phyloP scores from a whole-genome alignment of 306 rosid species.

The Rosa multiflora region DNA sequence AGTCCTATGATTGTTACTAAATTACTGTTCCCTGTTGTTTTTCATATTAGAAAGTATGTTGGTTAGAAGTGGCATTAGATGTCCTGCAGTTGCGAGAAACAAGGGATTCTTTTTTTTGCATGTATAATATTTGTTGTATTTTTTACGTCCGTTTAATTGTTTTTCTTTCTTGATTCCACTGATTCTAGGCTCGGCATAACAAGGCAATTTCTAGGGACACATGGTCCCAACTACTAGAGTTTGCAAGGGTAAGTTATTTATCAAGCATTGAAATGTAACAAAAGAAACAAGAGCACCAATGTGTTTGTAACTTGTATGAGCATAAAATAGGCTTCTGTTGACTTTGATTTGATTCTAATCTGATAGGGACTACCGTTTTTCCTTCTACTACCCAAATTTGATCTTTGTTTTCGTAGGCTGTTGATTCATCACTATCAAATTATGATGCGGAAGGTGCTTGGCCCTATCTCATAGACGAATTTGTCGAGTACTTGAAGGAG shows the following conservation, averaged over 20 bases:
- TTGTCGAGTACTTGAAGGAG: slow-evolving; percentile 85
- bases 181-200: slow-evolving; percentile 83
- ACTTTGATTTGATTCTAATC: no score
- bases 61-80: background rate
- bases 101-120: background rate
- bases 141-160: background rate
- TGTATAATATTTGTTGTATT: background rate
- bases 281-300: background rate
- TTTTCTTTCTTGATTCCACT: slow-evolving; percentile 18
- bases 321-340: background rate
- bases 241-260: slow-evolving; percentile 73
- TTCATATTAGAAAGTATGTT: slow-evolving; percentile 1
- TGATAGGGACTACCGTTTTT: background rate
- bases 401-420: slow-evolving; percentile 49
- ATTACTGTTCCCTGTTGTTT: background rate
- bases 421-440: slow-evolving; percentile 63
- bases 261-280: background rate
- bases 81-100: background rate
- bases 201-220: slow-evolving; percentile 97
- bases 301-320: background rate
- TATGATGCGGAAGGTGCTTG: slow-evolving; percentile 98
- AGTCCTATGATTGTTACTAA: background rate
- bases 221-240: slow-evolving; percentile 98
- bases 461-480: slow-evolving; percentile 97
- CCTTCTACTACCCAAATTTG: background rate